Evolutionary conservation across 2,329 filamentous ascomycete genomes (phyloP), one percentile per base, ranked within the genome.

Genomic region (Teratosphaeria nubilosa): DNA sequence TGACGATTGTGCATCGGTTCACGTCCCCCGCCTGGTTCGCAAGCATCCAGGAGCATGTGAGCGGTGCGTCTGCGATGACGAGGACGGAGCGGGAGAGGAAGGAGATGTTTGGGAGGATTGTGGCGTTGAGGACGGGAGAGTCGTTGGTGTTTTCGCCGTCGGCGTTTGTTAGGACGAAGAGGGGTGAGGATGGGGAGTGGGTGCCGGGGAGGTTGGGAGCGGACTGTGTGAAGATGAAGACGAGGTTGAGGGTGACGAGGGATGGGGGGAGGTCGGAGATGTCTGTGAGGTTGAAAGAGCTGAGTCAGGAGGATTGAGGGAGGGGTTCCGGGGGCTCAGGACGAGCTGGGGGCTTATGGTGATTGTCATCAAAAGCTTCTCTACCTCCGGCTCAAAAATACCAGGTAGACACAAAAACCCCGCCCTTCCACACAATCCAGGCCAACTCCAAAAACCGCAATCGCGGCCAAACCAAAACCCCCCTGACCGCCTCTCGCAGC

Each of bases 1-100:
- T 88, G n/a, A 87, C 83, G 0, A 77, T 91, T 16, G 83, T 91
- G 0, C 87, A 91, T 66, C 79, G 85, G 0, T 91, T 91, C 69
- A 83, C 78, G 0, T 85, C 81, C 0, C 86, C 86, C 0, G 78
- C 78, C 1, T 89, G 86, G 86, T 77, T 83, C 30, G 66, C 67
- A 0, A 74, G 75, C 0, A 71, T 83, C 50, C 66, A 67, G 31
- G 63, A 65, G 14, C 75, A 78, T 66, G 70, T 87, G 1, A 81
- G 78, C 4, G 81, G 73, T 2, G 67, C 75, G 14, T 70, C 63
- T 10, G 55, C 50, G 14, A 54, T 65, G 56, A 60, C 57, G 10
- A 56, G 59, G 1, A 51, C 34, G 5, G 37, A 20, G 13, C 57
- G 58, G 7, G 58, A 65, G 24, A 34, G 54, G 41, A 53, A 55